Conservation (phyloP, 139 green algal species). For the Volvox africanus region DNA sequence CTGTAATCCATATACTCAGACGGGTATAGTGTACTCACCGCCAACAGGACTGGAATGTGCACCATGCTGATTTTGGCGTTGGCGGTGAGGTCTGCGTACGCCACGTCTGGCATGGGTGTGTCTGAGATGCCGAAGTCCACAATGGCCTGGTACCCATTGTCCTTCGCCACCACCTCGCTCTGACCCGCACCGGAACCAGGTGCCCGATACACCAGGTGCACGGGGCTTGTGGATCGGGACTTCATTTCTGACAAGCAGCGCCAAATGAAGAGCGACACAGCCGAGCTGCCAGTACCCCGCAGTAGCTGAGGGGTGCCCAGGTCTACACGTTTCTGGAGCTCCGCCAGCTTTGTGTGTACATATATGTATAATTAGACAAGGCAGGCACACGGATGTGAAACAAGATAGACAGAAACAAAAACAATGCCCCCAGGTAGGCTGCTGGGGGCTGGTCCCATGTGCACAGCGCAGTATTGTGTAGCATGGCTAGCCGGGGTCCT, state of each 20-base stretch:
- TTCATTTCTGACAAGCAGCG: conserved; percentile 37
- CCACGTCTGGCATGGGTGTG: conserved; percentile 45
- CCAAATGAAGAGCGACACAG: conserved; percentile 55
- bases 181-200: conserved; percentile 1
- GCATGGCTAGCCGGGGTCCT: too few species aligned
- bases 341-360: background rate
- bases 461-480: too few species aligned
- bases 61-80: conserved; percentile 44
- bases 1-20: too few species aligned
- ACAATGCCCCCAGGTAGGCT: too few species aligned
- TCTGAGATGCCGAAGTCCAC: conserved; percentile 51
- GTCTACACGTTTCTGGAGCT: background rate
- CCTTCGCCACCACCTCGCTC: conserved; percentile 30
- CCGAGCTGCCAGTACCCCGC: conserved; percentile 47
- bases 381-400: background rate
- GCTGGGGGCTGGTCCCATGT: too few species aligned
- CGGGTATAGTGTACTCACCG: conserved; percentile 6
- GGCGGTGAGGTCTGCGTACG: conserved; percentile 20
- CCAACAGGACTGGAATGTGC: conserved; percentile 48
- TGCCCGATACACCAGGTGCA: conserved; percentile 53
- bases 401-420: background rate
- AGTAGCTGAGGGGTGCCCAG: conserved; percentile 1
- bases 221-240: conserved; percentile 17
- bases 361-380: background rate
- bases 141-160: conserved; percentile 1